Percentiles rank a stretch among this genome's conserved stretches.
Conservation (phyloP, 1,284 basidiomycete genomes). For the Chalciporus sp. region DNA sequence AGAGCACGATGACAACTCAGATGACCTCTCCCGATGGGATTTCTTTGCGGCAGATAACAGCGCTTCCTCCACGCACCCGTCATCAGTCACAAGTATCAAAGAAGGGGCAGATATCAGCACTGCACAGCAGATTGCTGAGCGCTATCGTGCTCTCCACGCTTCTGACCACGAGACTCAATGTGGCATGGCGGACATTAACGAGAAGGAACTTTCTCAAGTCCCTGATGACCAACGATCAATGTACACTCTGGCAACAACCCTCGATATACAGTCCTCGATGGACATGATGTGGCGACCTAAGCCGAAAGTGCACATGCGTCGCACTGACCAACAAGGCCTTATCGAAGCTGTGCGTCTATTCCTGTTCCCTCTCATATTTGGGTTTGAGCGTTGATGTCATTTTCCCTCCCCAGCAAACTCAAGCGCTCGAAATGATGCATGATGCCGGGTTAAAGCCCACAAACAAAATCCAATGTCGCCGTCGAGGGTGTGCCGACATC, state of each 20-base stretch:
- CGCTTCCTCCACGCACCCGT: background rate
- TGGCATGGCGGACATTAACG: slow-evolving; percentile 6
- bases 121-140: slow-evolving; percentile 42
- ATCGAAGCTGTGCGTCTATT: slow-evolving; percentile 41
- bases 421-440: slow-evolving; percentile 44
- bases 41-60: slow-evolving; percentile 9
- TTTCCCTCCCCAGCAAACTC: slow-evolving; percentile 37
- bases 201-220: slow-evolving; percentile 18
- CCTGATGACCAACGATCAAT: slow-evolving; percentile 32
- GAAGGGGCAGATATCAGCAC: slow-evolving; percentile 31
- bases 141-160: slow-evolving; percentile 36
- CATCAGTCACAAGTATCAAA: slow-evolving; percentile 3
- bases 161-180: background rate
- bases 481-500: slow-evolving; percentile 53
- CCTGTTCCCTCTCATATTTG: background rate
- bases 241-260: slow-evolving; percentile 24
- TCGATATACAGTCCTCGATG: slow-evolving; percentile 20
- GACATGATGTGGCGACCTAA: slow-evolving; percentile 37
- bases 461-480: slow-evolving; percentile 45
- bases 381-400: slow-evolving; percentile 7
- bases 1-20: slow-evolving; percentile 11
- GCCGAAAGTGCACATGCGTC: slow-evolving; percentile 35
- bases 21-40: slow-evolving; percentile 17
- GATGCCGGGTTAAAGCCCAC: slow-evolving; percentile 28
- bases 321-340: slow-evolving; percentile 40